Evolutionary conservation across 1,284 basidiomycete species (phyloP).

Genomic region (Moniliophthora roreri): DNA sequence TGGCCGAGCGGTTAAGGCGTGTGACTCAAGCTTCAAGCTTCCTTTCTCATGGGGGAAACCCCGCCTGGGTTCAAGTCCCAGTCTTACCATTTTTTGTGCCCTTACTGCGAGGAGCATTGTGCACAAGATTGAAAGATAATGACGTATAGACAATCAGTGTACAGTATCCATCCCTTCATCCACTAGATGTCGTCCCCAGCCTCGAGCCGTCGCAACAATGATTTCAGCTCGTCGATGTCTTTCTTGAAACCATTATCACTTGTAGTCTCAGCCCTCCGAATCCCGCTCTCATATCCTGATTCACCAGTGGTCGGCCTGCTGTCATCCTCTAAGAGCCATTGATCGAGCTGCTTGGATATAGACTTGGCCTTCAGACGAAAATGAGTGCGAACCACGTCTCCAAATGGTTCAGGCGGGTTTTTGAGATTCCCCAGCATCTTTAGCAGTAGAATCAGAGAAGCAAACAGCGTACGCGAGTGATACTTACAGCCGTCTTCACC

Average conservation of each 20-base stretch:
- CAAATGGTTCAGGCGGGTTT: conserved; percentile 79
- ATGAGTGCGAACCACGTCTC: conserved; percentile 83
- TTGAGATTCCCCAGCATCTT: conserved; percentile 87
- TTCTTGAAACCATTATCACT: conserved; percentile 55
- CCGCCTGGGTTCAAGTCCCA: too few relatives aligned
- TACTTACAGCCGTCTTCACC: conserved; percentile 75
- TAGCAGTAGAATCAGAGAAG: conserved; percentile 13
- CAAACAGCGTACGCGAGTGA: conserved; percentile 6
- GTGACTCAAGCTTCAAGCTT: too few relatives aligned
- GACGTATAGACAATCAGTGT: background rate
- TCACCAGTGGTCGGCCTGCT: conserved; percentile 54
- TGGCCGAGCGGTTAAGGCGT: too few relatives aligned
- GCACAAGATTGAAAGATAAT: background rate
- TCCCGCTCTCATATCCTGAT: conserved; percentile 41
- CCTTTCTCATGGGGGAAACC: too few relatives aligned
- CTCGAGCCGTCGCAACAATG: conserved; percentile 33
- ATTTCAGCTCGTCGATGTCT: conserved; percentile 71
- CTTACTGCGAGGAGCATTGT: too few relatives aligned
- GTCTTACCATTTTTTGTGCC: too few relatives aligned
- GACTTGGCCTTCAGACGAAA: conserved; percentile 81
- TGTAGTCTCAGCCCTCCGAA: conserved; percentile 39
- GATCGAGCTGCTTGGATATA: conserved; percentile 73
- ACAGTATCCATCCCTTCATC: too few relatives aligned
- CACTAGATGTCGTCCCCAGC: background rate
- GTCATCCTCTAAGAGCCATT: conserved; percentile 77